Base-by-base conservation (phyloP, 1,284 basidiomycete species). In the Sphaerobolus stellatus region DNA sequence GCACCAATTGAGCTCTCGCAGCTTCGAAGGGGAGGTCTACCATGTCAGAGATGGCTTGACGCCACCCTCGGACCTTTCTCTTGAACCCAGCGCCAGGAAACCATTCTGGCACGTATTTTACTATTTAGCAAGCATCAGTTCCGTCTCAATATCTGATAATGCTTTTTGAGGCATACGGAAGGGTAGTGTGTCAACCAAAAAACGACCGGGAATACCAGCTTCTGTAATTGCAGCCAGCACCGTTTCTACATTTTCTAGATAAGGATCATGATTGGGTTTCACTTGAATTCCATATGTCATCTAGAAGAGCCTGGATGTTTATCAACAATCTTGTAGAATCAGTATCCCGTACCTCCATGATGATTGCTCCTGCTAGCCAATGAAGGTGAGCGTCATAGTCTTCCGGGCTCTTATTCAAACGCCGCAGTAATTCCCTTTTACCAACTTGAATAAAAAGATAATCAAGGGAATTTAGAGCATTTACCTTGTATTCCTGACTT, bases 41-140 rank as follows among this genome's bases (percentile, higher is more conserved):
- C 52, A 48, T 54, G 11, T 54, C 29, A 4, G 20, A 27, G 27
- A 24, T 36, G 3, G 59, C 52, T 18, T 56, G 49, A 28, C 59
- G 52, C 58, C 59, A 61, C 28, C 55, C 49, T n/a, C 56, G 49
- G 5, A 64, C 67, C 33, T 62, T 57, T 36, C 45, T 60, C 53
- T 64, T 56, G 54, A 69, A 68, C 2, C 44, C 55, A 1, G 67
- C 66, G 16, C 66, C 65, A 0, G 66, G 67, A 46, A 65, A 61
- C 67, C 67, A 68, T 11, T 57, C 50, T 1, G 67, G 66, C 5
- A 66, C 33, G 31, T 64, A 44, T 47, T 52, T 40, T 13, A 66
- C 58, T 56, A 28, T 3, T 28, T 25, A 7, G 24, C 2, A 33
- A 29, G 46, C 33, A 36, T n/a, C n/a, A n/a, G n/a, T n/a, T n/a